phyloP scores from a whole-genome alignment of 108 stramenopile genomes.

The Bacterosira constricta region DNA sequence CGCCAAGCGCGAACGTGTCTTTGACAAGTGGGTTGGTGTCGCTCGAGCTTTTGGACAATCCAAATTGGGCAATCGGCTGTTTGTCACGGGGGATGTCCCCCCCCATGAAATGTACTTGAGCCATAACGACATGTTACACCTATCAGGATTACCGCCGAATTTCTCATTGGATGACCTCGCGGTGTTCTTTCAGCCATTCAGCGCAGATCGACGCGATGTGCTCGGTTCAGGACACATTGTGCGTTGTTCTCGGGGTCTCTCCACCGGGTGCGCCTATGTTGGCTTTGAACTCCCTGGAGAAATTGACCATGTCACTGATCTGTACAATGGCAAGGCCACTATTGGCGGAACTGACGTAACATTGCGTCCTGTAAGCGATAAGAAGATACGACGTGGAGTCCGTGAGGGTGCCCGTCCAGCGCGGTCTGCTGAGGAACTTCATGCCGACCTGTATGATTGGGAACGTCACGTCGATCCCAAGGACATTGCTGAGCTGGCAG shows the following conservation, averaged over 20 bases:
- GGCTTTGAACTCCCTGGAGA: conserved; percentile 84
- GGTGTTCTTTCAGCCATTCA: conserved; percentile 71
- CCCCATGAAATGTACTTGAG: conserved; percentile 74
- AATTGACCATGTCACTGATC: conserved; percentile 54
- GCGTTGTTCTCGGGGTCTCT: conserved; percentile 59
- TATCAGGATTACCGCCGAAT: conserved; percentile 65
- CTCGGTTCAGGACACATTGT: conserved; percentile 81
- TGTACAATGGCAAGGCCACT: conserved; percentile 35
- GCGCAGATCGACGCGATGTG: conserved; percentile 64
- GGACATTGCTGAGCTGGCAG: conserved; percentile 65
- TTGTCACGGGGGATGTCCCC: conserved; percentile 85
- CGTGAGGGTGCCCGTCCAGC: conserved; percentile 59
- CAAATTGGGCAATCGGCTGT: conserved; percentile 56
- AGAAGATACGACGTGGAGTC: conserved; percentile 31
- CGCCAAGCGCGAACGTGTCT: conserved; percentile 74
- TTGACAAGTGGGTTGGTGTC: conserved; percentile 53
- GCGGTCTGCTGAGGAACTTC: conserved; percentile 64
- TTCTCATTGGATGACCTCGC: conserved; percentile 73
- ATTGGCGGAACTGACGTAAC: conserved; percentile 45
- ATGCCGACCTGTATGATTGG: conserved; percentile 80
- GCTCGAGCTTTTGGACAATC: conserved; percentile 36
- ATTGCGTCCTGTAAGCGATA: conserved; percentile 50
- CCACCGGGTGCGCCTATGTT: conserved; percentile 80
- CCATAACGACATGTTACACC: conserved; percentile 67
- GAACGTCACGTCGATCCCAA: conserved; percentile 78